Evolutionary conservation across 495 filamentous ascomycete genomes (phyloP).

Genomic region (Penicillium egyptiacum): DNA sequence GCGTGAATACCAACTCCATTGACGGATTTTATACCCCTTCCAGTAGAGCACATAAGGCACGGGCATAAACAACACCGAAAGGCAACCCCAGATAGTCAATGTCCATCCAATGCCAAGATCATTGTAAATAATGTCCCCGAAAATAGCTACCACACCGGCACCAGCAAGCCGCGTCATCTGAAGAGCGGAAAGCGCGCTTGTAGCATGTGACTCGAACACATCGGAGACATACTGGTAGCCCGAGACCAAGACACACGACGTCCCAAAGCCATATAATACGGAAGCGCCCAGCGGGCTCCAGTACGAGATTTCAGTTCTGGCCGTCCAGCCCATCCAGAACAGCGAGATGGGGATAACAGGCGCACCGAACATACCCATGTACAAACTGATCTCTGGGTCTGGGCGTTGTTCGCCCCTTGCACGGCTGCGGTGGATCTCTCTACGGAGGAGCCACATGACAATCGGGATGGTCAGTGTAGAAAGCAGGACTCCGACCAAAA

Average conservation of each 20-base stretch:
- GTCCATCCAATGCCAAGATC: conserved; percentile 51
- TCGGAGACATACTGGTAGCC: conserved; percentile 53
- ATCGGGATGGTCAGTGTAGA: conserved; percentile 47
- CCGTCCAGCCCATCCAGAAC: conserved; percentile 61
- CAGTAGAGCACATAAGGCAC: conserved; percentile 45
- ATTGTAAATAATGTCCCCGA: conserved; percentile 46
- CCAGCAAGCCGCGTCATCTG: conserved; percentile 46
- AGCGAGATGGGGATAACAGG: conserved; percentile 52
- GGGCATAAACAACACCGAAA: conserved; percentile 47
- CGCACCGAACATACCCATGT: conserved; percentile 55
- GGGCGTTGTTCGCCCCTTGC: conserved; percentile 27
- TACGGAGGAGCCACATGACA: conserved; percentile 22
- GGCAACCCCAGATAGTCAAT: conserved; percentile 44
- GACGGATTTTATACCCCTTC: conserved; percentile 8
- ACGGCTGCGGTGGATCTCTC: conserved; percentile 18
- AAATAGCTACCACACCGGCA: conserved; percentile 45
- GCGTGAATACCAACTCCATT: conserved; percentile 14
- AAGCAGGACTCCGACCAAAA: conserved; percentile 52
- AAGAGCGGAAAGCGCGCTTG: conserved; percentile 40
- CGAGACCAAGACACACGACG: conserved; percentile 46
- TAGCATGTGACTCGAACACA: conserved; percentile 40
- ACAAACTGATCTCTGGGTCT: conserved; percentile 57
- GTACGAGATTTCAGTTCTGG: conserved; percentile 43
- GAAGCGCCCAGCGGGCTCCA: conserved; percentile 46
- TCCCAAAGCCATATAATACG: conserved; percentile 50